Percentiles rank a stretch among this genome's conserved stretches.
Conservation (phyloP, 2,329 filamentous ascomycete species). For the Cordyceps javanica region DNA sequence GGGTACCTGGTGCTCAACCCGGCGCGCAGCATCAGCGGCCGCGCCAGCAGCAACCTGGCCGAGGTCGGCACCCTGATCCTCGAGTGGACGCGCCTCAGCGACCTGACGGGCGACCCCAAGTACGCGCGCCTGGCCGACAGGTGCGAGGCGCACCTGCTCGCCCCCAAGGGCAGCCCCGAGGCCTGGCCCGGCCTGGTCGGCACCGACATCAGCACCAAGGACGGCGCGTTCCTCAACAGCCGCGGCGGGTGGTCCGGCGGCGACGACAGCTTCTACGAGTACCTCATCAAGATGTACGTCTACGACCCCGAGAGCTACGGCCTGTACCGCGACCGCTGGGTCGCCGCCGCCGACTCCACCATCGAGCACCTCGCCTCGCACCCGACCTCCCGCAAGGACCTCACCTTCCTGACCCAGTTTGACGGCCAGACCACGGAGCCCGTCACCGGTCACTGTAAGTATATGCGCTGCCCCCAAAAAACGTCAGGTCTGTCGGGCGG, state of each 20-base stretch:
- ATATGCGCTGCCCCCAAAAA: slow-evolving; percentile 40
- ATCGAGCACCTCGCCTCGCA: slow-evolving; percentile 66
- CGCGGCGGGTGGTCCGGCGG: slow-evolving; percentile 69
- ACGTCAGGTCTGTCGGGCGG: slow-evolving; percentile 45
- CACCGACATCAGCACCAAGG: slow-evolving; percentile 54
- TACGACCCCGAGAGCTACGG: slow-evolving; percentile 63
- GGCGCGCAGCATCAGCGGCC: slow-evolving; percentile 38
- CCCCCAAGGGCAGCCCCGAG: slow-evolving; percentile 47
- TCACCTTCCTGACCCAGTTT: slow-evolving; percentile 65
- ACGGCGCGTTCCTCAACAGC: slow-evolving; percentile 59
- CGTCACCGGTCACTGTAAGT: slow-evolving; percentile 44
- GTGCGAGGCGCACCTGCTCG: slow-evolving; percentile 61
- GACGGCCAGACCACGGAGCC: slow-evolving; percentile 38
- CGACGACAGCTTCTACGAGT: slow-evolving; percentile 65
- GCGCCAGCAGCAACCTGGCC: slow-evolving; percentile 62
- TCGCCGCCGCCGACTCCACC: slow-evolving; percentile 66
- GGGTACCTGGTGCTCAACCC: slow-evolving; percentile 57
- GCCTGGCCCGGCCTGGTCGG: slow-evolving; percentile 75
- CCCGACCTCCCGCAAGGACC: slow-evolving; percentile 57
- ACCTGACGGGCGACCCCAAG: slow-evolving; percentile 58
- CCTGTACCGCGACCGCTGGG: slow-evolving; percentile 67
- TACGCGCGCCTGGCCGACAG: slow-evolving; percentile 60
- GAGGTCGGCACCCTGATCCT: slow-evolving; percentile 71
- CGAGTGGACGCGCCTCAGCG: slow-evolving; percentile 72
- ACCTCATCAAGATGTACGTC: slow-evolving; percentile 85